Percentiles rank a stretch among this genome's conserved stretches.
These are phyloP conservation scores for Phytophthora ohioensis DNA, from an alignment of 352 stramenopile species.

Conservation along the genomic window DNA sequence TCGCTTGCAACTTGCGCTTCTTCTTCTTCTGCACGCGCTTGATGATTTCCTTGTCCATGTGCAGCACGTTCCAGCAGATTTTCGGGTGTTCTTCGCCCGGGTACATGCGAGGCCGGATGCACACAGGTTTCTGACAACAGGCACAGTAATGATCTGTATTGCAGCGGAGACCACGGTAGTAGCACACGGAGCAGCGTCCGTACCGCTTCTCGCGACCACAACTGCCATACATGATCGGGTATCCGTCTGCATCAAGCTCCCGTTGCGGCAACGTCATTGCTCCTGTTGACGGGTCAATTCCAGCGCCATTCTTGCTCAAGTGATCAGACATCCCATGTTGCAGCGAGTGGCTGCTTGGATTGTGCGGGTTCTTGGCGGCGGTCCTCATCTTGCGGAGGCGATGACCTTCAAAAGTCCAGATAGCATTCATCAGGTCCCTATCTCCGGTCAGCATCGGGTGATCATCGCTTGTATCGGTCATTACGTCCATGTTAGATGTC, in stretches of 20 bases:
- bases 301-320: constrained; percentile 20
- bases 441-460: constrained; percentile 19
- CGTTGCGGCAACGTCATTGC: background rate
- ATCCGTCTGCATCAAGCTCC: constrained; percentile 55
- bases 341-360: constrained; percentile 21
- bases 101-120: constrained; percentile 72
- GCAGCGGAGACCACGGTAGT: constrained; percentile 71
- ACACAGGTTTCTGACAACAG: constrained; percentile 78
- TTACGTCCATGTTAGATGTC: constrained; percentile 21
- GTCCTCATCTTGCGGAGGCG: constrained; percentile 54
- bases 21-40: constrained; percentile 80
- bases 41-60: constrained; percentile 82
- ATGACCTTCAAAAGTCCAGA: constrained; percentile 77
- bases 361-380: constrained; percentile 50
- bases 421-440: constrained; percentile 66
- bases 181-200: constrained; percentile 76
- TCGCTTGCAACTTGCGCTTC: constrained; percentile 54
- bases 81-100: constrained; percentile 74
- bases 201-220: constrained; percentile 79
- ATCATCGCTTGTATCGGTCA: constrained; percentile 20
- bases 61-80: constrained; percentile 86
- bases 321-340: constrained; percentile 19
- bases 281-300: constrained; percentile 18
- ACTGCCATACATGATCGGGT: constrained; percentile 65
- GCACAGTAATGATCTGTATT: constrained; percentile 77